These are phyloP conservation scores for Ustilago sp. DNA, from an alignment of 1,284 basidiomycete genomes.

Conservation along the genomic window DNA sequence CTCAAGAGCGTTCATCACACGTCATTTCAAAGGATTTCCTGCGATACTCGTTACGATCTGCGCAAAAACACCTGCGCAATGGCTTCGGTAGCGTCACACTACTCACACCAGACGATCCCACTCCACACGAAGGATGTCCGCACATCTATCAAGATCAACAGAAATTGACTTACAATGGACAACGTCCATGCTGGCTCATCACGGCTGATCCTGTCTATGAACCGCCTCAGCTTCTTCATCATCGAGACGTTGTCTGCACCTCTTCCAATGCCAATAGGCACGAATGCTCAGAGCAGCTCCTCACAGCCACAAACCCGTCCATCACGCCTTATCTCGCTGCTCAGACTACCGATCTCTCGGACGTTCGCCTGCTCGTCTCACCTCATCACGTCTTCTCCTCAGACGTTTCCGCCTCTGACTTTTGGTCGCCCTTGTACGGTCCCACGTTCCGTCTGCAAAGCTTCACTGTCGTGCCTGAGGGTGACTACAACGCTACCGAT, in stretches of 20 bases:
- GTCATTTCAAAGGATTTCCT: conserved; percentile 22
- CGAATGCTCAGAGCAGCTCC: neutral
- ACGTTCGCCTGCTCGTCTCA: conserved; percentile 20
- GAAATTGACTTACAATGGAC: conserved; percentile 2
- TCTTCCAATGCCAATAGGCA: neutral
- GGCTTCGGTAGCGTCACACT: conserved; percentile 35
- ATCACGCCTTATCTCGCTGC: conserved; percentile 15
- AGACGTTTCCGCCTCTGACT: conserved; percentile 32
- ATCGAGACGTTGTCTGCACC: conserved; percentile 27
- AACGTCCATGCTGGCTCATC: conserved; percentile 35
- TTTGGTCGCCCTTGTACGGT: conserved; percentile 38
- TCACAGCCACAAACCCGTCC: neutral
- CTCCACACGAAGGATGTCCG: conserved; percentile 5
- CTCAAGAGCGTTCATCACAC: neutral
- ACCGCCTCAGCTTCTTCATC: conserved; percentile 24
- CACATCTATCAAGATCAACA: conserved; percentile 17
- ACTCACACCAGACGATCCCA: conserved; percentile 34
- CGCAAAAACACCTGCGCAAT: conserved; percentile 22
- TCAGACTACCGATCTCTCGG: conserved; percentile 9
- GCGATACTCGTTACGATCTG: conserved; percentile 43
- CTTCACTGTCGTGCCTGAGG: neutral
- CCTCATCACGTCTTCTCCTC: conserved; percentile 31
- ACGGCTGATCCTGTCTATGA: conserved; percentile 14
- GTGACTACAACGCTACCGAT: neutral
- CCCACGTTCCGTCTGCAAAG: conserved; percentile 18